Evolutionary conservation across 805 yeast genomes (phyloP), one percentile per base, ranked within the genome.

Genomic region (Huiozyma naganishii): DNA sequence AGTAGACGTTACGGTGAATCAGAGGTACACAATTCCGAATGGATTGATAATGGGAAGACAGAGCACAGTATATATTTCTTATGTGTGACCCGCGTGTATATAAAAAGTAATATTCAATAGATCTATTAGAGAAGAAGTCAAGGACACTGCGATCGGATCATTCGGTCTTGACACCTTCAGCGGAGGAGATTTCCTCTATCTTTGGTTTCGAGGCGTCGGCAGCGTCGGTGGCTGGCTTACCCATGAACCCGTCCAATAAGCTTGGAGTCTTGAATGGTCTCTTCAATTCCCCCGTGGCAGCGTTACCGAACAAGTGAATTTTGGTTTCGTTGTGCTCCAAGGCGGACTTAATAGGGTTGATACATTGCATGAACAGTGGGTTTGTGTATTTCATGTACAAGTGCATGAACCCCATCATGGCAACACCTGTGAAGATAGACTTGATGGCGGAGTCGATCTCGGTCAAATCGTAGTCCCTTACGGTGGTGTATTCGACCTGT

Each of bases 371-470:
- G 55, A 92, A 79, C 62, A 90, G 76, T 45, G 98, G 98, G 70
- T 92, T 88, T 66, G 97, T 88, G 76, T 86, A 90, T 70, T 88
- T 85, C 94, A 92, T 80, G 79, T 90, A 90, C 52, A 90, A 60
- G 68, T 90, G 98, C 97, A 92, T 89, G 80, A 90, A 84, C 28
- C 83, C 95, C 88, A 92, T 88, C 95, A 92, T 89, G 59, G 95
- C 96, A 55, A 87, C 65, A 51, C 95, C 85, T 51, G 92, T 84
- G 74, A 80, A 80, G 52, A 88, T 77, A 51, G 92, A 77, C 68
- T 83, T 86, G 67, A 89, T 75, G 49, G 88, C 81, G 42, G 76
- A 46, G 65, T 83, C 80, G 49, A 89, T 76, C 71, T 90, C 96
- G 62, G 78, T 74, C 64, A 89, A 74, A 67, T 90, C 98, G 72